Evolutionary conservation across 768 basidiomycete genomes (phyloP).

Genomic region (Pholiota conissans): DNA sequence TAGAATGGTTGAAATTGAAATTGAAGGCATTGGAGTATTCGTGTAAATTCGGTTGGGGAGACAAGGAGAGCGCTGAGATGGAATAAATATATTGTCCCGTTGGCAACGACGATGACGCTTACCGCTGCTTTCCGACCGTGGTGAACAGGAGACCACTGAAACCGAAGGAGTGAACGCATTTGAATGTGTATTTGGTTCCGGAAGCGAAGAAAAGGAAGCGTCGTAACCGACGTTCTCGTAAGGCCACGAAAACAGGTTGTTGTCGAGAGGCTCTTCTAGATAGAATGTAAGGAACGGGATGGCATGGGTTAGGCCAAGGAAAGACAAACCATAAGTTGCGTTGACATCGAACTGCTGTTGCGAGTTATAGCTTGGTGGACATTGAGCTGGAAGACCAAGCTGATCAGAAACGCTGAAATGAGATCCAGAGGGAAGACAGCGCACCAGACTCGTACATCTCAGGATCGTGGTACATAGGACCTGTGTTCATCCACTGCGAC

Average conservation of each 20-base stretch:
- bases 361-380: slow-evolving; percentile 20
- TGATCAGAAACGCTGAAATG: slow-evolving; percentile 1
- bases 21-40: slow-evolving; percentile 33
- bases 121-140: slow-evolving; percentile 36
- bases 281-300: background rate
- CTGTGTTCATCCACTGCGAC: slow-evolving; percentile 25
- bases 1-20: slow-evolving; percentile 30
- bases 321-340: slow-evolving; percentile 13
- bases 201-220: slow-evolving; percentile 20
- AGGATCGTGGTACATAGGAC: slow-evolving; percentile 22
- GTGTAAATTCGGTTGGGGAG: slow-evolving; percentile 31
- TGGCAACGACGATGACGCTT: background rate
- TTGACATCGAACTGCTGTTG: slow-evolving; percentile 10
- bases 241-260: slow-evolving; percentile 23
- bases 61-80: slow-evolving; percentile 21
- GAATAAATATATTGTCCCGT: slow-evolving; percentile 3
- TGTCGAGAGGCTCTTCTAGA: slow-evolving; percentile 24
- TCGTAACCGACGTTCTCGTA: slow-evolving; percentile 26
- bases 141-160: slow-evolving; percentile 29
- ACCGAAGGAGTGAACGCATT: slow-evolving; percentile 28
- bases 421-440: background rate
- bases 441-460: slow-evolving; percentile 27
- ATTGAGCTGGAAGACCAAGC: slow-evolving; percentile 17
- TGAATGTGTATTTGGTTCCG: slow-evolving; percentile 17
- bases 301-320: background rate